Conservation (phyloP, 1,139 yeast genomes). For the Candida sp. region DNA sequence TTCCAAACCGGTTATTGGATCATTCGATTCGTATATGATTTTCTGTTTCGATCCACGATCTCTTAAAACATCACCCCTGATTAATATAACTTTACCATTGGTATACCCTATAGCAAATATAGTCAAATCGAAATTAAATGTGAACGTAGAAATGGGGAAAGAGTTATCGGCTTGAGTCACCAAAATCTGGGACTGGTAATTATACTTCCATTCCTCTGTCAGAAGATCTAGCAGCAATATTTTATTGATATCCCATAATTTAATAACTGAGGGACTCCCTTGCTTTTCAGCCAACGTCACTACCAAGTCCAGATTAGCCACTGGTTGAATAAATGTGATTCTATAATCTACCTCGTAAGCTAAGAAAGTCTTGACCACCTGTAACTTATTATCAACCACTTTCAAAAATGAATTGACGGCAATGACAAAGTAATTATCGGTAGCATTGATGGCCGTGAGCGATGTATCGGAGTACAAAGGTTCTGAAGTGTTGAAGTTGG, state of each 20-base stretch:
- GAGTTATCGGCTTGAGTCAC: conserved; percentile 57
- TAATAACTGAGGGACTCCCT: conserved; percentile 64
- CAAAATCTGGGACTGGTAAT: conserved; percentile 31
- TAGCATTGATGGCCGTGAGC: conserved; percentile 57
- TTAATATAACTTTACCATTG: conserved; percentile 78
- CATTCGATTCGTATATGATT: conserved; percentile 63
- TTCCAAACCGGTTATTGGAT: conserved; percentile 78
- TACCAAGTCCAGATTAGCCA: conserved; percentile 46
- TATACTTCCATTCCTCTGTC: conserved; percentile 30
- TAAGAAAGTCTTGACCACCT: conserved; percentile 44
- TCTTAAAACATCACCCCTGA: conserved; percentile 83
- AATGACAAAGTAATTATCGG: conserved; percentile 48
- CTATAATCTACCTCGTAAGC: conserved; percentile 68
- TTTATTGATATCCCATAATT: conserved; percentile 68
- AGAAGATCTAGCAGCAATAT: conserved; percentile 30
- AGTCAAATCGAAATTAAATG: conserved; percentile 53
- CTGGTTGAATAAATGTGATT: conserved; percentile 51
- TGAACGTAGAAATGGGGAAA: conserved; percentile 69
- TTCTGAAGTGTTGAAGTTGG: conserved; percentile 57
- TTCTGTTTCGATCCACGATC: conserved; percentile 93
- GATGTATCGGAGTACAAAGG: conserved; percentile 81
- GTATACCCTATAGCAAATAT: conserved; percentile 82
- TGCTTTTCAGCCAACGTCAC: conserved; percentile 73
- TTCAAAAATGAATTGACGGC: conserved; percentile 60
- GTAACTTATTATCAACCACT: conserved; percentile 34